Evolutionary conservation across 257 asterid genomes (phyloP).

Genomic region (Petunia axillaris): DNA sequence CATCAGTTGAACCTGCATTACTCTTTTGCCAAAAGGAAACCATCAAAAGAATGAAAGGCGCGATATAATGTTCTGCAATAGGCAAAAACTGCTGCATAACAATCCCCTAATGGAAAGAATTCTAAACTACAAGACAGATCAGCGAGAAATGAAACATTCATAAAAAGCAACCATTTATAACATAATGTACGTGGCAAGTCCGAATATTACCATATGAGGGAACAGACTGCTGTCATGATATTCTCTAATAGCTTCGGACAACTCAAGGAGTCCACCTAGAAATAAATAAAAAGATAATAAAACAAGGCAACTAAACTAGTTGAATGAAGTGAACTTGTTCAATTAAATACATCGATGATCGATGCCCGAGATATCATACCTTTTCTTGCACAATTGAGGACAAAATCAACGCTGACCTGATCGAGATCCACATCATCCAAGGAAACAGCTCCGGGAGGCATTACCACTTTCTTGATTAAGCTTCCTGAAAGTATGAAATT

Average conservation of each 20-base stretch:
- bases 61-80: neutral
- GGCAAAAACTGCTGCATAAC: neutral
- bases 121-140: conserved; percentile 3
- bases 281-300: neutral
- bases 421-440: conserved; percentile 98
- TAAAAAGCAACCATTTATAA: neutral
- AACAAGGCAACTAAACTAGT: neutral
- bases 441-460: conserved; percentile 99
- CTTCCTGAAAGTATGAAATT: conserved; percentile 87
- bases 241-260: conserved; percentile 93
- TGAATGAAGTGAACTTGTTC: conserved; percentile 19
- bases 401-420: conserved; percentile 93
- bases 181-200: neutral
- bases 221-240: conserved; percentile 80
- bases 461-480: conserved; percentile 83
- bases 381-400: conserved; percentile 86
- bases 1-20: conserved; percentile 80
- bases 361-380: conserved; percentile 44
- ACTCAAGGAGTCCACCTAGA: conserved; percentile 86
- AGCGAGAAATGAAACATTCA: conserved; percentile 6
- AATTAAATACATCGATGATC: no score
- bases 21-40: conserved; percentile 51
- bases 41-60: conserved; percentile 13
- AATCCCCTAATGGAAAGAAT: neutral
- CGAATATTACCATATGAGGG: conserved; percentile 77